These are phyloP conservation scores for Aspergillus eucalypticola DNA, from an alignment of 2,329 filamentous ascomycete species.

Conservation along the genomic window DNA sequence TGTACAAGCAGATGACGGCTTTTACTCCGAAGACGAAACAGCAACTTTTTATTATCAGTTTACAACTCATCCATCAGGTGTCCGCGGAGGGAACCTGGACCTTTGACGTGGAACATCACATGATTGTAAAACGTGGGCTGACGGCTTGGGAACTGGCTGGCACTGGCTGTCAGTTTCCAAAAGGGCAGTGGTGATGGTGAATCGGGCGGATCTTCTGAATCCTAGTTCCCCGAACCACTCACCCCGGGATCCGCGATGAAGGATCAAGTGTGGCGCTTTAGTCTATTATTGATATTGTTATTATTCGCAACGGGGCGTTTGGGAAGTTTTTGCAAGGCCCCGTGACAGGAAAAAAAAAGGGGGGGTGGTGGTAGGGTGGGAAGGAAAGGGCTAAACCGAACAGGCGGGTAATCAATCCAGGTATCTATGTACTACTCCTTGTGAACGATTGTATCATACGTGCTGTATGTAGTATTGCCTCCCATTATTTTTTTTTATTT, in stretches of 20 bases:
- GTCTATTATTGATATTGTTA: conserved; percentile 3
- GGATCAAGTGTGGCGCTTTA: conserved; percentile 19
- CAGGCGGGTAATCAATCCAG: conserved; percentile 6
- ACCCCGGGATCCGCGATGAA: conserved; percentile 17
- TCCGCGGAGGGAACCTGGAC: conserved; percentile 1
- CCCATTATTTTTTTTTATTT: not conserved
- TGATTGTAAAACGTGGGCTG: conserved; percentile 32
- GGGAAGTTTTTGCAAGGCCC: conserved; percentile 8
- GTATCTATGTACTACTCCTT: not conserved
- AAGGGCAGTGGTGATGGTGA: conserved; percentile 13
- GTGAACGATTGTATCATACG: not conserved
- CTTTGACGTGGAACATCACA: conserved; percentile 27
- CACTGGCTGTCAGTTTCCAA: not conserved
- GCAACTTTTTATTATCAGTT: conserved; percentile 1
- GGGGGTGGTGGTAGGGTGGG: not conserved
- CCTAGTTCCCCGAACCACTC: conserved; percentile 20
- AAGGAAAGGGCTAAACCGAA: conserved; percentile 1
- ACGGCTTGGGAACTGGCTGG: not conserved
- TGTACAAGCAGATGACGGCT: not conserved
- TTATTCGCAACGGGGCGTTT: conserved; percentile 3
- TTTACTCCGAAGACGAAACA: conserved; percentile 10
- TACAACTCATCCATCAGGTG: conserved; percentile 19
- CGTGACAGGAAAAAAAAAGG: conserved; percentile 14
- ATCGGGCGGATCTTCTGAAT: conserved; percentile 20
- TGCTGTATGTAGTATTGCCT: not conserved